Base-by-base conservation (phyloP, 371 early-diverging fungal species). In the Apophysomyces elegans region DNA sequence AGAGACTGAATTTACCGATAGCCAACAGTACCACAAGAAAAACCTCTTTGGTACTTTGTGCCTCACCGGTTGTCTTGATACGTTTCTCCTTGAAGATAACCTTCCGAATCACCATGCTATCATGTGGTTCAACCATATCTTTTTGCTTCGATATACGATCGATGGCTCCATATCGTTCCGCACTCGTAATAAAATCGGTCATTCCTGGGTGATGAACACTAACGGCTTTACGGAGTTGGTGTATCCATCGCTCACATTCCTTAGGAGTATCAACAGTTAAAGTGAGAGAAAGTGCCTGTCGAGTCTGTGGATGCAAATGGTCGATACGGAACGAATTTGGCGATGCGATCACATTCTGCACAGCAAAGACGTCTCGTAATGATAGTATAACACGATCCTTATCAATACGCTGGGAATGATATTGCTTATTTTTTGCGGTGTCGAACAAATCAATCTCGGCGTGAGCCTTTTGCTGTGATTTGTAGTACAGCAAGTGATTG, bases 1-100 rank as follows among this genome's bases (percentile, higher is more conserved):
- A 81, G 16, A 81, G 67, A 44, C 78, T 81, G 47, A 70, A 75
- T 64, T 73, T 76, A 13, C 81, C 81, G 47, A 81, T 71, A 1
- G 70, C 81, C 11, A 81, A 50, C n/a, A 77, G 58, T 7, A 81
- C 69, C 0, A 69, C 69, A 11, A 66, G 36, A 36, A 73, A 78
- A 5, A 74, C 58, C 45, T 81, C 81, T 37, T 70, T 75, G 39
- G 67, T 63, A 44, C 59, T 61, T 6, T 50, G 63, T 7, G 60
- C 45, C 1, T 39, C 65, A 11, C 38, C 56, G 13, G 50, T 32
- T 7, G 58, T 36, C 50, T 73, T 71, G 59, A 46, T 64, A 7
- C 66, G 62, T 21, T 73, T 76, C 46, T 77, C 76, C 37, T 76
- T 80, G 56, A 70, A 77, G 0, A 77, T 67, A 2, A 76, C 75